Conservation (phyloP, 176 grass and related monocot species). For the Hordeum marinum region DNA sequence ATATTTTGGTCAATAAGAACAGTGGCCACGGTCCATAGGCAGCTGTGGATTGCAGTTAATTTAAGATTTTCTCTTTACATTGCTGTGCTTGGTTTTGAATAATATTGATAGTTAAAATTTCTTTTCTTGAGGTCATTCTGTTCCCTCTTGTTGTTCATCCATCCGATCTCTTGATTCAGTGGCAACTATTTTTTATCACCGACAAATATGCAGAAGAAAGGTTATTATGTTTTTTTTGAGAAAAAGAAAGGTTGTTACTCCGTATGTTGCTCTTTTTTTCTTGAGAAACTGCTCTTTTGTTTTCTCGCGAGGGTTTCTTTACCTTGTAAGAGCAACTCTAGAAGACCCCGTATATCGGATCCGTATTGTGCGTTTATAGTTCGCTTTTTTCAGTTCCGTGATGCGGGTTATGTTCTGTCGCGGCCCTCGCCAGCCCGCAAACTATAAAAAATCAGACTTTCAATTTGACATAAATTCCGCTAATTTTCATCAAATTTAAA, state of each 20-base stretch:
- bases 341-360: too few relatives aligned
- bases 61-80: neutral
- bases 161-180: conserved; percentile 37
- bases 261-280: too few relatives aligned
- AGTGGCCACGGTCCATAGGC: neutral
- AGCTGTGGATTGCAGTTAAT: neutral
- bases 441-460: too few relatives aligned
- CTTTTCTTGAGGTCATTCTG: conserved; percentile 20
- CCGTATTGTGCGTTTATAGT: too few relatives aligned
- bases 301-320: neutral
- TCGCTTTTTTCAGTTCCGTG: too few relatives aligned
- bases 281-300: neutral
- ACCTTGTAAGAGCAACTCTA: too few relatives aligned
- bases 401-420: too few relatives aligned
- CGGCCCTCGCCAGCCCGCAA: too few relatives aligned
- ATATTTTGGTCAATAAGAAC: conserved; percentile 18
- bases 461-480: too few relatives aligned
- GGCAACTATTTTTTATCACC: neutral
- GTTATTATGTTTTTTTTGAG: neutral
- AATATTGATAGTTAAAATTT: neutral
- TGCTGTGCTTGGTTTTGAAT: neutral
- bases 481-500: too few relatives aligned
- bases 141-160: conserved; percentile 93
- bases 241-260: too few relatives aligned
- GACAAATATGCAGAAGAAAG: neutral